These are phyloP conservation scores for Bondarzewia mesenterica DNA, from an alignment of 1,284 basidiomycete species.

Conservation along the genomic window DNA sequence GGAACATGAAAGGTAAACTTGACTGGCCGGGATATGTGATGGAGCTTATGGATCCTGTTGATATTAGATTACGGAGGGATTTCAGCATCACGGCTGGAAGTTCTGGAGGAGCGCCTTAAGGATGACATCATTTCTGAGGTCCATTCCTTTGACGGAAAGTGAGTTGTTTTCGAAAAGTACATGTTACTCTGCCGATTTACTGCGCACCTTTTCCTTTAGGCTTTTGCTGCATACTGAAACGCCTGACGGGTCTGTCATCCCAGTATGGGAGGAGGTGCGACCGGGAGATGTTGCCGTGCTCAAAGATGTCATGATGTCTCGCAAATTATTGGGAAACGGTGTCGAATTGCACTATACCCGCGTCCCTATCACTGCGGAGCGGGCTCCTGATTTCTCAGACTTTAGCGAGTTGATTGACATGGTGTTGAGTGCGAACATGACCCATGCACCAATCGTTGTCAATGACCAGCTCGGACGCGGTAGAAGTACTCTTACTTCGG, in stretches of 20 bases:
- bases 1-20: constrained; percentile 75
- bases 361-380: constrained; percentile 87
- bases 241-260: constrained; percentile 82
- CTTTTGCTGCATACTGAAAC: constrained; percentile 89
- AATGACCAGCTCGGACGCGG: constrained; percentile 97
- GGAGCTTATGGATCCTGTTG: neutral
- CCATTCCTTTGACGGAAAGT: constrained; percentile 76
- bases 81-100: constrained; percentile 79
- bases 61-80: constrained; percentile 84
- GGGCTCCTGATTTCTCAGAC: constrained; percentile 63
- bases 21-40: neutral
- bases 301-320: constrained; percentile 82
- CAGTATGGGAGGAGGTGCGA: constrained; percentile 91
- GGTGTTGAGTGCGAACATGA: constrained; percentile 67
- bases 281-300: constrained; percentile 77
- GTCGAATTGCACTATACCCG: constrained; percentile 75
- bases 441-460: constrained; percentile 79
- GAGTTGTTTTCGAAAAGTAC: constrained; percentile 11
- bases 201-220: constrained; percentile 25
- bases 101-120: constrained; percentile 86
- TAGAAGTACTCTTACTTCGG: constrained; percentile 86
- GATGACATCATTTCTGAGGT: constrained; percentile 87
- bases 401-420: constrained; percentile 76
- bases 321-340: constrained; percentile 32
- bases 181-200: neutral